phyloP scores from a whole-genome alignment of 192 early-diverging fungal genomes.

The Podila epicladia region DNA sequence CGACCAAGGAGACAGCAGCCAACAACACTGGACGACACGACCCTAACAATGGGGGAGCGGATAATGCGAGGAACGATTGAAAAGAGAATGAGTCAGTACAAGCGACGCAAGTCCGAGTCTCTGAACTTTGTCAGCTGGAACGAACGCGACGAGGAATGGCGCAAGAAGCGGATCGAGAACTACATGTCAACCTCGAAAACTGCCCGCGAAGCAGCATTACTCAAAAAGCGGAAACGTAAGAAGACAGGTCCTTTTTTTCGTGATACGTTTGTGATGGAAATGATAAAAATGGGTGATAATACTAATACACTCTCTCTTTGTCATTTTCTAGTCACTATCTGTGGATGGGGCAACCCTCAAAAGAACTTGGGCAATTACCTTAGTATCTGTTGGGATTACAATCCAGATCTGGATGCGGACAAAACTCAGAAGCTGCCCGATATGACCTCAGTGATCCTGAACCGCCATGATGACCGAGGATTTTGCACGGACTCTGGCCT shows the following conservation, averaged over 20 bases:
- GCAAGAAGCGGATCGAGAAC: constrained; percentile 35
- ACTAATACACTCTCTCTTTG: neutral
- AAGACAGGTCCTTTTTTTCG: neutral
- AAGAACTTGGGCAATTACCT: constrained; percentile 49
- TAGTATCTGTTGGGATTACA: constrained; percentile 49
- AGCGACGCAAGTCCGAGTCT: constrained; percentile 19
- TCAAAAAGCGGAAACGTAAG: constrained; percentile 48
- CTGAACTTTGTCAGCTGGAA: constrained; percentile 43
- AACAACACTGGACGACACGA: neutral
- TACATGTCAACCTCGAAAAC: constrained; percentile 33
- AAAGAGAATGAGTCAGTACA: constrained; percentile 38
- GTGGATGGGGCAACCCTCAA: constrained; percentile 47
- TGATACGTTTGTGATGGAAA: neutral
- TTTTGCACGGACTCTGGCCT: constrained; percentile 24
- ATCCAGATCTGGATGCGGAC: constrained; percentile 40
- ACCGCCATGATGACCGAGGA: constrained; percentile 20
- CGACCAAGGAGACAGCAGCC: constrained; percentile 13
- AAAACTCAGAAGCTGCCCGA: constrained; percentile 27
- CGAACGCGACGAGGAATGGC: constrained; percentile 39
- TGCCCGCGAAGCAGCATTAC: constrained; percentile 23
- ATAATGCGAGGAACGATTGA: constrained; percentile 15
- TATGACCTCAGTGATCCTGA: constrained; percentile 5
- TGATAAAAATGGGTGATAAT: neutral
- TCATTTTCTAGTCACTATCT: constrained; percentile 33
- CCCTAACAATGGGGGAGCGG: neutral